These are phyloP conservation scores for Entophlyctis helioformis DNA, from an alignment of 192 early-diverging fungal species.

Conservation along the genomic window DNA sequence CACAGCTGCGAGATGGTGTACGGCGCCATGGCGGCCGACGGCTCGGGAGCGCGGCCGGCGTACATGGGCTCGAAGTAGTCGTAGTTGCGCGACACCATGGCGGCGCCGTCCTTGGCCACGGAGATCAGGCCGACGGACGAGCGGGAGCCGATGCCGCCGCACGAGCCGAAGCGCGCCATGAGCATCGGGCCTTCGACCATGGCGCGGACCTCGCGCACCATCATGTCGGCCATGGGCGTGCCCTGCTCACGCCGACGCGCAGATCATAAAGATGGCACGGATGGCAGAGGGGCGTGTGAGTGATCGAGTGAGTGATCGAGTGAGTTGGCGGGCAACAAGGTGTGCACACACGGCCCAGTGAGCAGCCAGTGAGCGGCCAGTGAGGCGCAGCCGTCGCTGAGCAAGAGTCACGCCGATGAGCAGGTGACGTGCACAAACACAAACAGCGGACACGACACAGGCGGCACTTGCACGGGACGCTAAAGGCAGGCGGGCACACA, in stretches of 20 bases:
- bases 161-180: slow-evolving; percentile 56
- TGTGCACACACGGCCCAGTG: background rate
- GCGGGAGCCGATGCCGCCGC: slow-evolving; percentile 57
- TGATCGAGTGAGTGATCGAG: no score
- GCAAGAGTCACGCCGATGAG: no score
- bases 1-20: slow-evolving; percentile 56
- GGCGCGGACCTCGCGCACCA: slow-evolving; percentile 75
- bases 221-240: slow-evolving; percentile 79
- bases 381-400: no score
- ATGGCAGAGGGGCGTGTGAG: no score
- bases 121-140: slow-evolving; percentile 47
- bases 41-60: background rate
- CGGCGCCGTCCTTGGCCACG: slow-evolving; percentile 48
- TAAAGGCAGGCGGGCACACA: no score
- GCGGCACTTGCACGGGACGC: no score
- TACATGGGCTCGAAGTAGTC: slow-evolving; percentile 44
- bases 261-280: no score
- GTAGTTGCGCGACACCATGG: slow-evolving; percentile 58
- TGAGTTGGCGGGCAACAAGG: background rate
- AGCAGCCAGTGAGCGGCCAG: no score
- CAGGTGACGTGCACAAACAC: no score
- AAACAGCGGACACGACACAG: no score
- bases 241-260: no score
- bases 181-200: slow-evolving; percentile 61
- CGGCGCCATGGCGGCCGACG: slow-evolving; percentile 23